These are phyloP conservation scores for Hypericum perforatum DNA, from an alignment of 345 rosid genomes.

Conservation along the genomic window DNA sequence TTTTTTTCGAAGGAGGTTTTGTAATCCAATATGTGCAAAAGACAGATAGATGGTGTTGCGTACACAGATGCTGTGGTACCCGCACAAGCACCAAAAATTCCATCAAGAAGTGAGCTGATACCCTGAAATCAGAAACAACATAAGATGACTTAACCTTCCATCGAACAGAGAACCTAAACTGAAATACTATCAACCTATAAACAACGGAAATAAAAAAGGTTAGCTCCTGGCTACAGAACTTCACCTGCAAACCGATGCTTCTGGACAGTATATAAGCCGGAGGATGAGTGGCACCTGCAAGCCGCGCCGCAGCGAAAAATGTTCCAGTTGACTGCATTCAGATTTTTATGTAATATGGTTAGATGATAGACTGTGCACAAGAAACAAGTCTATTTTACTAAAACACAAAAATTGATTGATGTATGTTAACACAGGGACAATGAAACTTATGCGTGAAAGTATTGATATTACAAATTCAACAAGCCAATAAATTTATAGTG, in stretches of 20 bases:
- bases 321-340: constrained; percentile 70
- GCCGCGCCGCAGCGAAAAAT: constrained; percentile 73
- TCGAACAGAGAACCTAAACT: neutral
- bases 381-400: no score
- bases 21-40: neutral
- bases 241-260: constrained; percentile 88
- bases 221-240: neutral
- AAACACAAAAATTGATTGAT: no score
- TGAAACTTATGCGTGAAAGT: no score
- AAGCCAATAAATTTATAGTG: neutral
- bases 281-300: constrained; percentile 93
- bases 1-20: neutral
- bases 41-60: constrained; percentile 16
- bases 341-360: neutral
- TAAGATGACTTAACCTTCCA: neutral
- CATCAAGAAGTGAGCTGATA: constrained; percentile 68
- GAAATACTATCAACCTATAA: neutral
- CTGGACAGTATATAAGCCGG: constrained; percentile 81
- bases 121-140: constrained; percentile 38
- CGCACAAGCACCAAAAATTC: constrained; percentile 71
- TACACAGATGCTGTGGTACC: constrained; percentile 96
- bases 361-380: neutral
- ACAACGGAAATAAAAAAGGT: neutral
- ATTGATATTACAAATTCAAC: neutral
- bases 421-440: no score